Base-by-base conservation (phyloP, 768 basidiomycete genomes). In the Plicaturopsis crispa region DNA sequence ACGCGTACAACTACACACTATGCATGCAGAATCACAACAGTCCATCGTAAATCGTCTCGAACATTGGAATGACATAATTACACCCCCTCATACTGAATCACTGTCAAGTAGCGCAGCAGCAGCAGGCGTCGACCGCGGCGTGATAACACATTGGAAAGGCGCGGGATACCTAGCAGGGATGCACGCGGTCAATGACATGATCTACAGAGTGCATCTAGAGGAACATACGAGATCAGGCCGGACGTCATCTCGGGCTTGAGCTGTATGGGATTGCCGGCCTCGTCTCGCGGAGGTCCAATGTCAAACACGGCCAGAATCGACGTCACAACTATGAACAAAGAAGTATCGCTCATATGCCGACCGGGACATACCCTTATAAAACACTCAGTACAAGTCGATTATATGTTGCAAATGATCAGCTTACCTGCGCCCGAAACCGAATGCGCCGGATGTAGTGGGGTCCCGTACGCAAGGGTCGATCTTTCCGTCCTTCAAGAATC, bases 281-380 rank as follows among this genome's bases (percentile, higher is more conserved):
- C 57, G 46, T 72, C 66, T 2, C 58, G 38, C 1, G 61, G 58
- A 18, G 62, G 60, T 6, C 41, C 35, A 26, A 73, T 66, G 30
- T 67, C 48, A 44, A 70, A 75, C 1, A 53, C 55, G 31, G 57
- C 53, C 28, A 73, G 48, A 4, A 72, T 64, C 21, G 62, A 66
- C 5, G 67, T 67, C 12, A 72, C 59, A 0, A 63, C 61, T 14
- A 73, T 62, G 62, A 65, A 73, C 2, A 74, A 46, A 38, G 66
- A 64, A 1, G 61, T 62, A 35, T 70, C 62, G 2, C 65, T 70
- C 45, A 69, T 59, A 34, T 61, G 60, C 3, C 69, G 59, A 0
- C 73, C 73, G 6, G 72, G 72, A 41, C 73, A 75, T 16, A 67
- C 58, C 17, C 70, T 57, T n/a, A n/a, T n/a, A n/a, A n/a, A n/a